A percentile compares a stretch with the other conserved stretches of the same genome.
Conservation (phyloP, 192 early-diverging fungal genomes). For the Hyaloraphidium curvatum region DNA sequence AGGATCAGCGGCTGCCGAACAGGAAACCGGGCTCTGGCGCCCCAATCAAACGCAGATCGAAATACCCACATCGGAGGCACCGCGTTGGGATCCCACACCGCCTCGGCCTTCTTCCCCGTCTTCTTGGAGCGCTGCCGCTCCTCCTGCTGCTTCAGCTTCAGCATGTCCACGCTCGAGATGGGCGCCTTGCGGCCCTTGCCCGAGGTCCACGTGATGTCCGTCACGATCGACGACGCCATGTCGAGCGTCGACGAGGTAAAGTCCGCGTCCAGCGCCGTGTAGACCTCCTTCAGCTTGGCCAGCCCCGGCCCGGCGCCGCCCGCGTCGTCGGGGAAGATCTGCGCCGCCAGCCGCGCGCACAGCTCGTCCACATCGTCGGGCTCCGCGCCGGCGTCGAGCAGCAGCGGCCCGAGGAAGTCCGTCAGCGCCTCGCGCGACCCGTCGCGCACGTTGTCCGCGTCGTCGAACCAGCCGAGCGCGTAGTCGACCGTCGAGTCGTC, state of each 20-base stretch:
- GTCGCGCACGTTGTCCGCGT: constrained; percentile 13
- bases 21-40: no score
- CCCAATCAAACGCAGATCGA: no score
- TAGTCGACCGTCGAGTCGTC: constrained; percentile 62
- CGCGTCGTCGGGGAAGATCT: constrained; percentile 22
- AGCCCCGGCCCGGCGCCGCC: constrained; percentile 36
- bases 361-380: constrained; percentile 39
- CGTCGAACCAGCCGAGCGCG: constrained; percentile 47
- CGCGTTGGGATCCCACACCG: constrained; percentile 32
- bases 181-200: constrained; percentile 8
- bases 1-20: no score
- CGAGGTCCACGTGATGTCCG: background rate
- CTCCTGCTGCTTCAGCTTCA: constrained; percentile 82
- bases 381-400: constrained; percentile 36
- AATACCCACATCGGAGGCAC: constrained; percentile 37
- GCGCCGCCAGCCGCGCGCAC: constrained; percentile 43
- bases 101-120: constrained; percentile 46
- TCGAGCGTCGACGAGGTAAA: constrained; percentile 16
- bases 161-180: constrained; percentile 22
- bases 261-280: background rate
- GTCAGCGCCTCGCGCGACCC: constrained; percentile 18
- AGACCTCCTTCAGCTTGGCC: constrained; percentile 40
- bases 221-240: constrained; percentile 11
- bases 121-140: constrained; percentile 79
- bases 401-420: constrained; percentile 46